These are phyloP conservation scores for Acanthamoeba culbertsoni DNA, from an alignment of 208 protist species.

Conservation along the genomic window DNA sequence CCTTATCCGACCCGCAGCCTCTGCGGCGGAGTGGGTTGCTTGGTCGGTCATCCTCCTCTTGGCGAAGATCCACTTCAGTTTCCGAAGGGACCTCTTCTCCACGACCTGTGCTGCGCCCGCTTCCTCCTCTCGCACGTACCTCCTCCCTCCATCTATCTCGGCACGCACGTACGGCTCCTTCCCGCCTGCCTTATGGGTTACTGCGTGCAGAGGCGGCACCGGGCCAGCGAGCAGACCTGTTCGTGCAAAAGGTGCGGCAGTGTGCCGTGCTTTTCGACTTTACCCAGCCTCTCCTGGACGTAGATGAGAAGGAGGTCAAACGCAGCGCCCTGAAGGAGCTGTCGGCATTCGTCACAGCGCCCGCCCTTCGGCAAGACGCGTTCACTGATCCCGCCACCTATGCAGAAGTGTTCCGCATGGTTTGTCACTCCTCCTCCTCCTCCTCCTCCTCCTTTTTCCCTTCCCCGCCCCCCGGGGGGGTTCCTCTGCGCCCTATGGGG, in stretches of 20 bases:
- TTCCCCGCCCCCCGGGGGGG: neutral
- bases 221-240: neutral
- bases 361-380: neutral
- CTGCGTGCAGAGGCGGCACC: neutral
- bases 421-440: neutral
- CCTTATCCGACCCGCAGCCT: neutral
- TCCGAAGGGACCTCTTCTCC: neutral
- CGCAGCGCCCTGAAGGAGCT: neutral
- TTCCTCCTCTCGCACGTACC: neutral
- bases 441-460: neutral
- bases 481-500: too few relatives aligned
- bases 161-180: too few relatives aligned
- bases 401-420: neutral
- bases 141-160: too few relatives aligned
- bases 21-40: neutral
- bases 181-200: too few relatives aligned
- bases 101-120: neutral
- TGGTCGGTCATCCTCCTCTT: neutral
- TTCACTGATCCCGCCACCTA: neutral
- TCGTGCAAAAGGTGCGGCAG: slow-evolving; percentile 26
- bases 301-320: neutral
- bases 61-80: neutral
- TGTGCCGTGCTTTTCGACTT: neutral
- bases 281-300: neutral
- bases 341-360: neutral